Conservation (phyloP, 352 stramenopile genomes). For the Vaucheria bursata region DNA sequence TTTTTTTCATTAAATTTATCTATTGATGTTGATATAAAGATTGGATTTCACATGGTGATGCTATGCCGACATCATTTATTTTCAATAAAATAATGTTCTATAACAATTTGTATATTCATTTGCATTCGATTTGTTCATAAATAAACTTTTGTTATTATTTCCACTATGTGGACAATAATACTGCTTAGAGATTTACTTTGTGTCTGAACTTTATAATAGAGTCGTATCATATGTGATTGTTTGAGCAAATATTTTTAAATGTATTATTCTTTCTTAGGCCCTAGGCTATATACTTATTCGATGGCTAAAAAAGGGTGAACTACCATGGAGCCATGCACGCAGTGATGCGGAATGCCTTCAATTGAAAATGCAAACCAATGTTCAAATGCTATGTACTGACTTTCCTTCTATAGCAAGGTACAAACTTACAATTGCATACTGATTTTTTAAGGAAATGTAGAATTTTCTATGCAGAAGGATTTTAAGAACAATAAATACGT, state of each 20-base stretch:
- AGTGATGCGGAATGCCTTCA: constrained; percentile 27
- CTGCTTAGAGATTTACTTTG: too few relatives aligned
- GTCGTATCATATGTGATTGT: not conserved
- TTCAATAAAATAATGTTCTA: too few relatives aligned
- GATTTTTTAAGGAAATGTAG: not conserved
- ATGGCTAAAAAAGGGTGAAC: constrained; percentile 13
- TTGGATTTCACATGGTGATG: too few relatives aligned
- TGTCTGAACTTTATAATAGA: not conserved
- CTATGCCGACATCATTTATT: too few relatives aligned
- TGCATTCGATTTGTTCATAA: too few relatives aligned
- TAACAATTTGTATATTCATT: too few relatives aligned
- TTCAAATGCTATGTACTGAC: constrained; percentile 23
- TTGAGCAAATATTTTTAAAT: not conserved
- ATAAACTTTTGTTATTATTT: too few relatives aligned
- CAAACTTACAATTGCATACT: not conserved
- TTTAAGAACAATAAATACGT: too few relatives aligned
- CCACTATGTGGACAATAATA: too few relatives aligned
- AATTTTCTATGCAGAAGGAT: not conserved
- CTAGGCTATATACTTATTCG: constrained; percentile 42
- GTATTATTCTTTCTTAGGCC: constrained; percentile 1
- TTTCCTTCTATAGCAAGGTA: constrained; percentile 13
- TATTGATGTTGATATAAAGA: too few relatives aligned
- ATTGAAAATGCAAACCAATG: constrained; percentile 15
- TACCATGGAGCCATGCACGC: constrained; percentile 31
- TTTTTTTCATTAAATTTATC: too few relatives aligned